Evolutionary conservation across 2,329 filamentous ascomycete species (phyloP).

Genomic region (Sporothrix brasiliensis): DNA sequence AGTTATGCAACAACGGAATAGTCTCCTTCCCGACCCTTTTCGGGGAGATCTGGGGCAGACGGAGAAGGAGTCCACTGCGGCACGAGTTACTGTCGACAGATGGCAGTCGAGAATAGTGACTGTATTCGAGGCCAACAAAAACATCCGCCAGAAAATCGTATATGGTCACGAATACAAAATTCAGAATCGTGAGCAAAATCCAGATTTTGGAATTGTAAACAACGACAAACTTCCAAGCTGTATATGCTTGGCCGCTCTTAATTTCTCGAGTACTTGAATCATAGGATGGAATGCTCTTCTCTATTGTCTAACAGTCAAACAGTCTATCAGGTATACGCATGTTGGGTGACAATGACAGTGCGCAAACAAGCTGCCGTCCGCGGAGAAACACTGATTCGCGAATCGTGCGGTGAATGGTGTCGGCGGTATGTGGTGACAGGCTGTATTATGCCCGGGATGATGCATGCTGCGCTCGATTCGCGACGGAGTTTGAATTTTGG

Average conservation of each 20-base stretch:
- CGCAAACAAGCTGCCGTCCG: neutral
- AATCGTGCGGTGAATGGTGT: neutral
- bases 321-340: neutral
- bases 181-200: too few species aligned
- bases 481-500: neutral
- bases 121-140: too few species aligned
- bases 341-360: neutral
- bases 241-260: too few species aligned
- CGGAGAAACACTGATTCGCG: neutral
- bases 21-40: neutral
- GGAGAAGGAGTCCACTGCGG: neutral
- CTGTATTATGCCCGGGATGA: neutral
- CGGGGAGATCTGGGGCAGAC: neutral
- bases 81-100: too few species aligned
- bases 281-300: too few species aligned
- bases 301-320: neutral
- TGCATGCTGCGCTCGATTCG: neutral
- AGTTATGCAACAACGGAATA: neutral
- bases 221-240: too few species aligned
- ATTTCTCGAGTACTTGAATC: neutral
- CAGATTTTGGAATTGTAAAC: too few species aligned
- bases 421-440: too few species aligned
- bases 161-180: too few species aligned
- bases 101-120: too few species aligned
- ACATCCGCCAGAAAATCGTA: too few species aligned